A percentile compares a stretch with the other conserved stretches of the same genome.
phyloP scores from a whole-genome alignment of 441 rosid species.

The Macaranga tanarius region DNA sequence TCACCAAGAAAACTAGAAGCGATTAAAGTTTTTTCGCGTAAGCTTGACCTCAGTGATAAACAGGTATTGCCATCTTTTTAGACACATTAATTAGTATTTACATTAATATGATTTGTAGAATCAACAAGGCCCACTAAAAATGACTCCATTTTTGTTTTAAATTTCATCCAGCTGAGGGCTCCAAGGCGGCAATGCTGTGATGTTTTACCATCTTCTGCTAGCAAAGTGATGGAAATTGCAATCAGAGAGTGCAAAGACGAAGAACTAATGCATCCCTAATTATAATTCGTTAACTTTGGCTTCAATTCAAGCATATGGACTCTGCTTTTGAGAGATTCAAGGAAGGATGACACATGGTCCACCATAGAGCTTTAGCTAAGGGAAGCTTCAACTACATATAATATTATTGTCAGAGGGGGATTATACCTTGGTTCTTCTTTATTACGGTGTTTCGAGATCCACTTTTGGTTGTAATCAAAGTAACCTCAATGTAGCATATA shows the following conservation, averaged over 20 bases:
- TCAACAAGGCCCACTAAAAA: not conserved
- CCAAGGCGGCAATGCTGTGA: slow-evolving; percentile 91
- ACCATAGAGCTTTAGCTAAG: no score
- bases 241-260: slow-evolving; percentile 73
- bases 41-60: slow-evolving; percentile 47
- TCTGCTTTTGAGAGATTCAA: no score
- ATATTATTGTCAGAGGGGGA: not conserved
- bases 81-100: not conserved
- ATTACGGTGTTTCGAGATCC: no score
- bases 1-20: slow-evolving; percentile 61
- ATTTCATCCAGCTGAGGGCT: slow-evolving; percentile 53
- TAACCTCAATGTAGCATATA: no score
- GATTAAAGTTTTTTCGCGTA: slow-evolving; percentile 61
- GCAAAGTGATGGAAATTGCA: slow-evolving; percentile 54
- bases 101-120: not conserved
- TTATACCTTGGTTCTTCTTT: no score
- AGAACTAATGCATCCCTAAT: slow-evolving; percentile 57
- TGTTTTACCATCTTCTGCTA: slow-evolving; percentile 54
- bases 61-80: slow-evolving; percentile 44
- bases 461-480: no score
- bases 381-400: not conserved
- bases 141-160: not conserved
- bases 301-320: no score
- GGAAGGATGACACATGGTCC: no score
- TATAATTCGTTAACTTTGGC: not conserved